Conservation (phyloP, 352 stramenopile species). For the Globisporangium nunn region DNA sequence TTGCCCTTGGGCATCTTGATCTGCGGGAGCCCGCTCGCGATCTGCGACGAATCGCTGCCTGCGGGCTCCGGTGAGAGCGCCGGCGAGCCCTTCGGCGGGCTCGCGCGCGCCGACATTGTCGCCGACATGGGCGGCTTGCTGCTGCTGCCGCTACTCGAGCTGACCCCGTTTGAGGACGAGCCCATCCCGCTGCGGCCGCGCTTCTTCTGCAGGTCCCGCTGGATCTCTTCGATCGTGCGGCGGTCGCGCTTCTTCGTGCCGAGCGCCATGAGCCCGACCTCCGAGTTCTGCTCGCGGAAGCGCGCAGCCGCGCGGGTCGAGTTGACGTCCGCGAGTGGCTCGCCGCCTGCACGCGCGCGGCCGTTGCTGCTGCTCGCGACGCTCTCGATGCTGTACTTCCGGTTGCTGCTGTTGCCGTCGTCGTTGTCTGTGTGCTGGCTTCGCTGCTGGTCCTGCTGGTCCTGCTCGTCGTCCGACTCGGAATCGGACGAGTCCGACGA, state of each 20-base stretch:
- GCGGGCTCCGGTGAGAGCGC: slow-evolving; percentile 57
- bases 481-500: slow-evolving; percentile 76
- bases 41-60: slow-evolving; percentile 18
- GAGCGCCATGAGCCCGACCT: slow-evolving; percentile 59
- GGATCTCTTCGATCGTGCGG: slow-evolving; percentile 86
- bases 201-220: slow-evolving; percentile 72
- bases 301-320: slow-evolving; percentile 54
- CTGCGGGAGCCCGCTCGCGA: slow-evolving; percentile 17
- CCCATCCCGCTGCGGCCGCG: slow-evolving; percentile 14
- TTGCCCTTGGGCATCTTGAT: slow-evolving; percentile 48
- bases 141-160: slow-evolving; percentile 1
- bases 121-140: slow-evolving; percentile 5
- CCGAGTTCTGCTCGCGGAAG: slow-evolving; percentile 55
- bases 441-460: slow-evolving; percentile 17
- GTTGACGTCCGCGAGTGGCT: slow-evolving; percentile 60
- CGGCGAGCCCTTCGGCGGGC: slow-evolving; percentile 56
- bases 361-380: slow-evolving; percentile 17
- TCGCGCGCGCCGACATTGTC: slow-evolving; percentile 24
- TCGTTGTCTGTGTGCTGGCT: slow-evolving; percentile 6
- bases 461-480: slow-evolving; percentile 45
- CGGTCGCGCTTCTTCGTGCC: slow-evolving; percentile 81
- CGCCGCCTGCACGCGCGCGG: slow-evolving; percentile 7
- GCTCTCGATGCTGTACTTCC: slow-evolving; percentile 36
- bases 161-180: slow-evolving; percentile 6
- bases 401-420: slow-evolving; percentile 17